Percentiles rank a stretch among this genome's conserved stretches.
Conservation (phyloP, 1,284 basidiomycete genomes). For the Tausonia pullulans region DNA sequence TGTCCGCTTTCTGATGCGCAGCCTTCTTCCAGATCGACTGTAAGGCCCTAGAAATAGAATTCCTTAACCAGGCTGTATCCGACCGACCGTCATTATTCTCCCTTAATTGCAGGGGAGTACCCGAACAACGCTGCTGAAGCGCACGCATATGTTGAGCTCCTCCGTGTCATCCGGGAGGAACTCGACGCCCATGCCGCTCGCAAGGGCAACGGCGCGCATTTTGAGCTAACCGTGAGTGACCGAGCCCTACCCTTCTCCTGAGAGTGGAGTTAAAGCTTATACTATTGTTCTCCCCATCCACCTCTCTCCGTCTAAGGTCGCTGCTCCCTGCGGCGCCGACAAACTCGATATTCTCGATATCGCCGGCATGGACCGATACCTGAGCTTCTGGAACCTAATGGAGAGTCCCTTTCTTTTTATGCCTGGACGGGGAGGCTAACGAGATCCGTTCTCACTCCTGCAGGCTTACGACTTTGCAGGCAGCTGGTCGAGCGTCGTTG, state of each 20-base stretch:
- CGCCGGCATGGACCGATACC: slow-evolving; percentile 54
- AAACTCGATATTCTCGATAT: slow-evolving; percentile 58
- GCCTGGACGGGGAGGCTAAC: no score
- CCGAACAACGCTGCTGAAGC: slow-evolving; percentile 39
- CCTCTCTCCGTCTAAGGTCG: slow-evolving; percentile 47
- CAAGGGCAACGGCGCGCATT: slow-evolving; percentile 32
- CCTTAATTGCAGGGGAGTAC: slow-evolving; percentile 37
- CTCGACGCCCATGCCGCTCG: slow-evolving; percentile 31
- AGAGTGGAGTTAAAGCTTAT: slow-evolving; percentile 40
- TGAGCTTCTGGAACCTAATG: slow-evolving; percentile 89
- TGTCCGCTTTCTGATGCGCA: background rate
- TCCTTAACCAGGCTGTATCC: background rate
- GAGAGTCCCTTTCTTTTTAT: slow-evolving; percentile 32
- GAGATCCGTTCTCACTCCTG: no score
- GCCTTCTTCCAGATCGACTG: no score
- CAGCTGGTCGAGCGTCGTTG: slow-evolving; percentile 48
- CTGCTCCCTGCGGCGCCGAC: slow-evolving; percentile 66
- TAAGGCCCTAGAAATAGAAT: no score
- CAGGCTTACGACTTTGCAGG: slow-evolving; percentile 69
- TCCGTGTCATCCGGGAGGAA: slow-evolving; percentile 36
- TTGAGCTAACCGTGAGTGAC: slow-evolving; percentile 31
- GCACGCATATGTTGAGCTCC: slow-evolving; percentile 37
- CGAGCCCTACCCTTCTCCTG: slow-evolving; percentile 37
- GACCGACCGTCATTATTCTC: background rate
- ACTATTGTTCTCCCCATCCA: background rate